Evolutionary conservation across 192 early-diverging fungal species (phyloP).

Genomic region (Coemansia sp.): DNA sequence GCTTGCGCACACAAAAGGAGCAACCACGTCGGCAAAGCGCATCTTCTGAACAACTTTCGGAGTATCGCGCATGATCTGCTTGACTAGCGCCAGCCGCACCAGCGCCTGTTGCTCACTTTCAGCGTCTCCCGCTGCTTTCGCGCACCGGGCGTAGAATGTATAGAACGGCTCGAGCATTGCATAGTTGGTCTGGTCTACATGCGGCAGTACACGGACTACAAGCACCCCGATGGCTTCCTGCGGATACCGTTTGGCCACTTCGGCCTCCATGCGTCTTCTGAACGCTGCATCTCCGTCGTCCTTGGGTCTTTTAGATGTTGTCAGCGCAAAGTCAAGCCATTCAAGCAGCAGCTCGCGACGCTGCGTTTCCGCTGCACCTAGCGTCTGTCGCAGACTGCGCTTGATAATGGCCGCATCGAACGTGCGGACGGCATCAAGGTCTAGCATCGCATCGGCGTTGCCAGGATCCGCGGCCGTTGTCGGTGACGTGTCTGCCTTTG

Average conservation of each 20-base stretch:
- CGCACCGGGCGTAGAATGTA: constrained; percentile 15
- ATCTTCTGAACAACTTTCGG: neutral
- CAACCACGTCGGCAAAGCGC: neutral
- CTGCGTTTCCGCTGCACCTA: neutral
- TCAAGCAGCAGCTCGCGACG: constrained; percentile 29
- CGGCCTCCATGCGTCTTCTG: constrained; percentile 16
- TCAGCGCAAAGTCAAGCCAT: constrained; percentile 44
- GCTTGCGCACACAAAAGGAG: neutral
- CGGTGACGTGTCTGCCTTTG: neutral
- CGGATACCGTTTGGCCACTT: constrained; percentile 15
- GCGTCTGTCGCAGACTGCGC: constrained; percentile 16
- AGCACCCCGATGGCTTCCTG: constrained; percentile 11
- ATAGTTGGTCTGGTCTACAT: constrained; percentile 28
- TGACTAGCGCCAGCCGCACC: constrained; percentile 16
- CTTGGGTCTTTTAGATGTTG: constrained; percentile 13
- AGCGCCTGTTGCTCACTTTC: constrained; percentile 6
- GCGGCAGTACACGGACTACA: constrained; percentile 9
- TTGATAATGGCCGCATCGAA: constrained; percentile 46
- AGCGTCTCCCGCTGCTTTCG: neutral
- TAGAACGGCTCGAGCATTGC: constrained; percentile 17
- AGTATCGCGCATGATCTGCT: neutral
- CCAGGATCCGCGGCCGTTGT: too few relatives aligned
- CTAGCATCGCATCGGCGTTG: neutral
- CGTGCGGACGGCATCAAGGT: constrained; percentile 24
- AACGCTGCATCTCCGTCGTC: neutral